Evolutionary conservation across 371 early-diverging fungal genomes (phyloP).

Genomic region (Cokeromyces recurvatus): DNA sequence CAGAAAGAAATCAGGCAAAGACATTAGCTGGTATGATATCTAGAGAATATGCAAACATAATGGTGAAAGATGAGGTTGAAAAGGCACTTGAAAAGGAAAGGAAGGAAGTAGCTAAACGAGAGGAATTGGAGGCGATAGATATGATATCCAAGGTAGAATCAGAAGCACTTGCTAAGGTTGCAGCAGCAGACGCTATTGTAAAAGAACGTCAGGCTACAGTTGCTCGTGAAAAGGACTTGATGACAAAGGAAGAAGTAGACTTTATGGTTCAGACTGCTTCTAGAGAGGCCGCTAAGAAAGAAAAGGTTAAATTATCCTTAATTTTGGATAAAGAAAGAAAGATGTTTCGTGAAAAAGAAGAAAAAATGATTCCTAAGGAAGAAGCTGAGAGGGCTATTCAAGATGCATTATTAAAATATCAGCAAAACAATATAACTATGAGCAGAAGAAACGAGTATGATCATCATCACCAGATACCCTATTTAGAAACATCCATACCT

Average conservation of each 20-base stretch:
- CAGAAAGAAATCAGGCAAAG: conserved; percentile 10
- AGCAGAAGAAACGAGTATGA: no score
- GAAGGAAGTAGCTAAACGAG: conserved; percentile 10
- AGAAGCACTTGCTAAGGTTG: conserved; percentile 17
- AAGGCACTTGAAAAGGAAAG: conserved; percentile 17
- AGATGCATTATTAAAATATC: conserved; percentile 10
- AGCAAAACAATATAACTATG: background rate
- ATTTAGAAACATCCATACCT: no score
- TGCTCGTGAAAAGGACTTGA: conserved; percentile 19
- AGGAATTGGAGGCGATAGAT: conserved; percentile 11
- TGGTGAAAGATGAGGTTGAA: conserved; percentile 11
- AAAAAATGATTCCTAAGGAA: conserved; percentile 11
- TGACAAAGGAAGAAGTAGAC: conserved; percentile 21
- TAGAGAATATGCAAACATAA: conserved; percentile 4
- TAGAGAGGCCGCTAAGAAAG: conserved; percentile 16
- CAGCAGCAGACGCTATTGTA: conserved; percentile 24
- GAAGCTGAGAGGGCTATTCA: conserved; percentile 14
- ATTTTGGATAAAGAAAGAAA: conserved; percentile 16
- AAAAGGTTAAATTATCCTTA: conserved; percentile 4
- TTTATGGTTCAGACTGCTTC: conserved; percentile 7
- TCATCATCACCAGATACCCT: no score
- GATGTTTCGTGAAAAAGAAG: conserved; percentile 16
- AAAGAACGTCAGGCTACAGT: conserved; percentile 25
- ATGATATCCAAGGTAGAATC: conserved; percentile 28
- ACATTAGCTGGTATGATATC: conserved; percentile 13